These are phyloP conservation scores for Solanum pinnatisectum DNA, from an alignment of 257 asterid species.

Conservation along the genomic window DNA sequence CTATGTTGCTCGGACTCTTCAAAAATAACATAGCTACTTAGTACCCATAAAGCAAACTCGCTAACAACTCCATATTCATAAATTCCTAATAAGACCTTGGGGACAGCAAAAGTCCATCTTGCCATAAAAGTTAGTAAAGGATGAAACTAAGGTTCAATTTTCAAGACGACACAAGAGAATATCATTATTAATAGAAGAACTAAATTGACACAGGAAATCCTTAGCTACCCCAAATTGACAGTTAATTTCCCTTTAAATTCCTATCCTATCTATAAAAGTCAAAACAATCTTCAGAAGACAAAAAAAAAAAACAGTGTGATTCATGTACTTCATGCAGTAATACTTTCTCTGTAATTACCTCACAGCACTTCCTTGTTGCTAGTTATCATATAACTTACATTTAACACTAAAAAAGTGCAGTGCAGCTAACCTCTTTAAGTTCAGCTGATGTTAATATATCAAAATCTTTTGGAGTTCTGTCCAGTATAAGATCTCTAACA, in stretches of 20 bases:
- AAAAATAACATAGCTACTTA: background rate
- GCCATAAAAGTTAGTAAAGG: background rate
- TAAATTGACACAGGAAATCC: background rate
- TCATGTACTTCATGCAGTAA: background rate
- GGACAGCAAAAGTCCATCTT: background rate
- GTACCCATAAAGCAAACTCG: background rate
- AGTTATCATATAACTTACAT: background rate
- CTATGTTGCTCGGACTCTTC: background rate
- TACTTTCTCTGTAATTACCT: background rate
- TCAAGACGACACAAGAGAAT: background rate
- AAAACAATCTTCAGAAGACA: background rate
- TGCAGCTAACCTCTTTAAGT: conserved; percentile 15
- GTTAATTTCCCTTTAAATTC: background rate
- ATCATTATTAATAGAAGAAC: background rate
- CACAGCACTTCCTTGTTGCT: background rate
- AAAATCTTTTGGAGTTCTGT: conserved; percentile 21
- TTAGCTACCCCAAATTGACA: background rate
- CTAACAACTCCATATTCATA: background rate
- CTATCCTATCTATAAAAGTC: background rate
- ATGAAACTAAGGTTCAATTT: background rate
- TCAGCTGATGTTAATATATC: conserved; percentile 24
- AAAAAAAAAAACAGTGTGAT: background rate
- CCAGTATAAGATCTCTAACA: conserved; percentile 22
- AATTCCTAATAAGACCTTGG: background rate
- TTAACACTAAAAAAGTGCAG: background rate